These are phyloP conservation scores for Cardamine occulta DNA, from an alignment of 345 rosid genomes.

Conservation along the genomic window DNA sequence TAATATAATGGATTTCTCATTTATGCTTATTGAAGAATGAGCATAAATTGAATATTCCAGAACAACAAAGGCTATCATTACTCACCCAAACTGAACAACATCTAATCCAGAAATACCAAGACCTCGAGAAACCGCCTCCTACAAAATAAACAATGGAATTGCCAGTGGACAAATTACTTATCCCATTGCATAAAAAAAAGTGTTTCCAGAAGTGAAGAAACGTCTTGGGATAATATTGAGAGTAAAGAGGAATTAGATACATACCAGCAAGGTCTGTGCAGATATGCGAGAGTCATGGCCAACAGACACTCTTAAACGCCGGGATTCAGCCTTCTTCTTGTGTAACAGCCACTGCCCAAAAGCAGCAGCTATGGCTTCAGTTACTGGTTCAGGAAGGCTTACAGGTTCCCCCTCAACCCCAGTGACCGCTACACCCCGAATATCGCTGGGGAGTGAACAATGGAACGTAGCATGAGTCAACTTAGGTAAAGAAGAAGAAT, in stretches of 20 bases:
- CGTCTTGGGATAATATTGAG: not conserved
- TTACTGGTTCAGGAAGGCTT: constrained; percentile 75
- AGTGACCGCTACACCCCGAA: constrained; percentile 90
- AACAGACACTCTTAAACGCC: constrained; percentile 62
- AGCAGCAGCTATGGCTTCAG: constrained; percentile 93
- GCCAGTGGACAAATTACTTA: constrained; percentile 11
- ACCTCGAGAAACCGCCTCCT: constrained; percentile 94
- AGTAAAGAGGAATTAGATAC: not conserved
- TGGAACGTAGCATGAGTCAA: constrained; percentile 2
- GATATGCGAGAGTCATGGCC: constrained; percentile 99
- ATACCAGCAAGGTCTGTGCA: constrained; percentile 72
- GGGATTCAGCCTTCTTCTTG: constrained; percentile 62
- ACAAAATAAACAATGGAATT: constrained; percentile 43
- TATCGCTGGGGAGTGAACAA: constrained; percentile 60
- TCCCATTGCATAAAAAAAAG: not conserved
- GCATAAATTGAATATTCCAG: constrained; percentile 7
- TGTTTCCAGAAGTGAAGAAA: not conserved
- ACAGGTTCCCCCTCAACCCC: constrained; percentile 96
- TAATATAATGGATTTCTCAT: not conserved
- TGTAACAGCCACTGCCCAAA: constrained; percentile 87
- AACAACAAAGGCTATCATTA: constrained; percentile 26
- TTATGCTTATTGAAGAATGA: not conserved
- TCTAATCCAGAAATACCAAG: constrained; percentile 69
- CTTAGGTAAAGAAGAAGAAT: not conserved
- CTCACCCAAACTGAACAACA: constrained; percentile 92